Percentiles rank a stretch among this genome's conserved stretches.
These are phyloP conservation scores for Kodamaea derodonti DNA, from an alignment of 1,139 yeast species.

Conservation along the genomic window DNA sequence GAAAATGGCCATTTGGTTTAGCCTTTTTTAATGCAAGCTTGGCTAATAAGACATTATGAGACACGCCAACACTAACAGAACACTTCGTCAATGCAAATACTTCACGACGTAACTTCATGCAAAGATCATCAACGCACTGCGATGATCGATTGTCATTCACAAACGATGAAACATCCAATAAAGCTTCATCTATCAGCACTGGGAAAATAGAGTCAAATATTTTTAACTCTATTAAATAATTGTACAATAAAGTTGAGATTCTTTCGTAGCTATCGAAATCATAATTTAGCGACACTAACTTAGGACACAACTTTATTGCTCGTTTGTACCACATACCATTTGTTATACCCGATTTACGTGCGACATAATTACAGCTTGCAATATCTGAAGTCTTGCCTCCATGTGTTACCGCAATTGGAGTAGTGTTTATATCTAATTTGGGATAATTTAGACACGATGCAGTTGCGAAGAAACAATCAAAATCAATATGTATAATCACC, in stretches of 20 bases:
- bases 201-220: slow-evolving; percentile 66
- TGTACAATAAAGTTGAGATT: slow-evolving; percentile 44
- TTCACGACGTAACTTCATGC: slow-evolving; percentile 38
- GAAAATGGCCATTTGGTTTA: slow-evolving; percentile 70
- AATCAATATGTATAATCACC: slow-evolving; percentile 75
- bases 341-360: slow-evolving; percentile 65
- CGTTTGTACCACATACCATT: slow-evolving; percentile 88
- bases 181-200: slow-evolving; percentile 87
- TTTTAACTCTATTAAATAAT: slow-evolving; percentile 47
- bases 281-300: slow-evolving; percentile 54
- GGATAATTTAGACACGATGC: slow-evolving; percentile 66
- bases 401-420: slow-evolving; percentile 83
- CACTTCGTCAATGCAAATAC: slow-evolving; percentile 53
- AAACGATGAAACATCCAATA: slow-evolving; percentile 59
- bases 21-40: slow-evolving; percentile 72
- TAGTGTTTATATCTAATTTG: slow-evolving; percentile 48
- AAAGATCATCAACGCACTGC: slow-evolving; percentile 24
- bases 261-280: slow-evolving; percentile 72
- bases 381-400: slow-evolving; percentile 71
- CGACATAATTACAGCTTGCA: slow-evolving; percentile 90
- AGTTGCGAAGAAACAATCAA: slow-evolving; percentile 90
- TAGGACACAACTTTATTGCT: slow-evolving; percentile 66
- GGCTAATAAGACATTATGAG: slow-evolving; percentile 70
- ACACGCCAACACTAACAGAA: slow-evolving; percentile 74
- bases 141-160: neutral